These are phyloP conservation scores for Fonsecaea pedrosoi DNA, from an alignment of 2,329 filamentous ascomycete genomes.

Conservation along the genomic window DNA sequence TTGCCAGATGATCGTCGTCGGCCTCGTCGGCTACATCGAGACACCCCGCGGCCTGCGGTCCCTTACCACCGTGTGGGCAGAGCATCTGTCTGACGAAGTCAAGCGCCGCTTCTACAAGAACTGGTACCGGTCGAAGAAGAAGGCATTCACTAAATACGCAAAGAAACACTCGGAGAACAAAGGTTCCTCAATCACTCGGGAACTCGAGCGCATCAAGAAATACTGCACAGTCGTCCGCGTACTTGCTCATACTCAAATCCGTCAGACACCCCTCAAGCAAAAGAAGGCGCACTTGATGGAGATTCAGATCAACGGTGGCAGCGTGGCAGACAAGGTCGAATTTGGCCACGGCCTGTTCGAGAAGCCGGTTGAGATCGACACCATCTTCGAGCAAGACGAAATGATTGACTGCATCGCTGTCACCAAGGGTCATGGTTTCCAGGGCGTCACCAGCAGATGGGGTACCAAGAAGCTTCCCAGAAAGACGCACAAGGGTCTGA, in stretches of 20 bases:
- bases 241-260: conserved; percentile 98
- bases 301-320: conserved; percentile 99
- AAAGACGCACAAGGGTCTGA: conserved; percentile 99
- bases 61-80: conserved; percentile 99
- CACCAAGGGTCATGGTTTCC: conserved; percentile 99
- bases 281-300: conserved; percentile 99
- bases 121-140: conserved; percentile 99
- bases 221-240: conserved; percentile 99
- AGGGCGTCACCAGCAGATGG: conserved; percentile 97
- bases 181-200: conserved; percentile 89
- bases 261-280: conserved; percentile 99
- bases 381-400: conserved; percentile 99
- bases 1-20: conserved; percentile 95
- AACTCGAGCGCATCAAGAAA: conserved; percentile 99
- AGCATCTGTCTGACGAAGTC: conserved; percentile 97
- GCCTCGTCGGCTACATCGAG: conserved; percentile 99
- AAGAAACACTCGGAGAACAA: conserved; percentile 98
- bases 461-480: conserved; percentile 99
- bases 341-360: conserved; percentile 97
- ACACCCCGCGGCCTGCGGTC: conserved; percentile 99
- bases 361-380: conserved; percentile 93
- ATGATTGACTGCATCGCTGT: conserved; percentile 99
- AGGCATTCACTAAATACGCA: conserved; percentile 99
- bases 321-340: conserved; percentile 93
- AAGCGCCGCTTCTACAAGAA: conserved; percentile 99